Conservation (phyloP, 2,329 filamentous ascomycete genomes). For the Calonectria ilicicola region DNA sequence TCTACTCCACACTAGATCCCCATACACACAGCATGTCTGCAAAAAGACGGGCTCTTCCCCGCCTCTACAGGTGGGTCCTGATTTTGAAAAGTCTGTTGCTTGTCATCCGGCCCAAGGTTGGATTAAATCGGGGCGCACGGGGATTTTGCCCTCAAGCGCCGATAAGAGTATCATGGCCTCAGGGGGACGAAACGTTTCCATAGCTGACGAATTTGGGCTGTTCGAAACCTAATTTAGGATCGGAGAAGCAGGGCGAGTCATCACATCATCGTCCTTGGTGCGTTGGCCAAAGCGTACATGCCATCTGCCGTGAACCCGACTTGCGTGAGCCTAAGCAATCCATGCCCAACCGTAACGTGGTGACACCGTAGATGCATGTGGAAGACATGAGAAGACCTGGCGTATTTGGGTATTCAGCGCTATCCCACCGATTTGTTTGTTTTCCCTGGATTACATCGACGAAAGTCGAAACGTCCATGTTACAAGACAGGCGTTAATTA, state of each 20-base stretch:
- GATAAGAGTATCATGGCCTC: slow-evolving; percentile 4
- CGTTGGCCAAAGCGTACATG: background rate
- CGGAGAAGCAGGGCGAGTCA: background rate
- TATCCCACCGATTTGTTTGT: background rate
- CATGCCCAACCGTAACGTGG: background rate
- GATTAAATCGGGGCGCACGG: slow-evolving; percentile 6
- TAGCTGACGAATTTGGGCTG: background rate
- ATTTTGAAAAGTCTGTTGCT: slow-evolving; percentile 1
- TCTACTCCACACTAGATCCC: background rate
- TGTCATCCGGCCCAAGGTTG: background rate
- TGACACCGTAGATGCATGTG: background rate
- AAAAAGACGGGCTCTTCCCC: background rate
- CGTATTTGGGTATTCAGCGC: background rate
- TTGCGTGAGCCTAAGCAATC: background rate
- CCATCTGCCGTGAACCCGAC: background rate
- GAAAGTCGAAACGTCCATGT: background rate
- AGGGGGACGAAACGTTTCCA: background rate
- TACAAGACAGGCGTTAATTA: background rate
- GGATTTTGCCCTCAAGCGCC: slow-evolving; percentile 1
- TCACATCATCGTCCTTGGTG: background rate
- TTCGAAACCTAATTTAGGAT: background rate
- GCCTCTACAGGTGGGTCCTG: background rate
- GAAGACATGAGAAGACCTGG: background rate
- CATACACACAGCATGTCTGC: background rate
- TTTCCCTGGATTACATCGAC: background rate